These are phyloP conservation scores for Chenopodium quinoa DNA, from an alignment of 148 eudicot species.

Conservation along the genomic window DNA sequence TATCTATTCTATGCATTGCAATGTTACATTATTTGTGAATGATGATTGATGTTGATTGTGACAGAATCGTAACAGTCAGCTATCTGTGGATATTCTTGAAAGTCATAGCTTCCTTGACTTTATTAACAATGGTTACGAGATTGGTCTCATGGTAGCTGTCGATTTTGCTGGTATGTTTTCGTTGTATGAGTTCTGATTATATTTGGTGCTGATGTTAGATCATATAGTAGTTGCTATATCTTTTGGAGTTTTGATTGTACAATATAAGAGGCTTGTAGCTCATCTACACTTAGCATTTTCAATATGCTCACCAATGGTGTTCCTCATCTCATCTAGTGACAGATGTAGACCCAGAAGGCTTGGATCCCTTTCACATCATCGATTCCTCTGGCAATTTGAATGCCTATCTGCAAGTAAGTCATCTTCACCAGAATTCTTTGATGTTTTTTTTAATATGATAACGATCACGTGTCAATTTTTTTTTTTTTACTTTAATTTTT, in stretches of 20 bases:
- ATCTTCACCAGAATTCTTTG: neutral
- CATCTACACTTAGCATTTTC: neutral
- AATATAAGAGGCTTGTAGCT: neutral
- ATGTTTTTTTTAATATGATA: too few relatives aligned
- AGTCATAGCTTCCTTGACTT: constrained; percentile 63
- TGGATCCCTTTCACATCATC: constrained; percentile 58
- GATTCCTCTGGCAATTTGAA: constrained; percentile 64
- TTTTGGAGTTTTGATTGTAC: neutral
- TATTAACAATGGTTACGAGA: constrained; percentile 55
- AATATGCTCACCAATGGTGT: neutral
- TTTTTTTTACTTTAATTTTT: too few relatives aligned
- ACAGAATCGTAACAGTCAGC: constrained; percentile 55
- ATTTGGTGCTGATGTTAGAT: neutral
- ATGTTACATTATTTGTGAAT: too few relatives aligned
- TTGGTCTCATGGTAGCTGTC: constrained; percentile 49
- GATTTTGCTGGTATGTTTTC: constrained; percentile 63
- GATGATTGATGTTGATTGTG: neutral
- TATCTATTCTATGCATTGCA: neutral
- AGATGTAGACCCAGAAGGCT: constrained; percentile 57
- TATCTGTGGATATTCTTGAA: constrained; percentile 56
- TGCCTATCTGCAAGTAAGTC: constrained; percentile 65
- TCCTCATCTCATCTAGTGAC: constrained; percentile 43
- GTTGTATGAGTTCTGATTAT: neutral
- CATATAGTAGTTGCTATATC: neutral
- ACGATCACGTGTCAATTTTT: too few relatives aligned